A percentile compares a stretch with the other conserved stretches of the same genome.
phyloP scores from a whole-genome alignment of 2,329 filamentous ascomycete species.

The Aspergillus oerlinghausenensis region DNA sequence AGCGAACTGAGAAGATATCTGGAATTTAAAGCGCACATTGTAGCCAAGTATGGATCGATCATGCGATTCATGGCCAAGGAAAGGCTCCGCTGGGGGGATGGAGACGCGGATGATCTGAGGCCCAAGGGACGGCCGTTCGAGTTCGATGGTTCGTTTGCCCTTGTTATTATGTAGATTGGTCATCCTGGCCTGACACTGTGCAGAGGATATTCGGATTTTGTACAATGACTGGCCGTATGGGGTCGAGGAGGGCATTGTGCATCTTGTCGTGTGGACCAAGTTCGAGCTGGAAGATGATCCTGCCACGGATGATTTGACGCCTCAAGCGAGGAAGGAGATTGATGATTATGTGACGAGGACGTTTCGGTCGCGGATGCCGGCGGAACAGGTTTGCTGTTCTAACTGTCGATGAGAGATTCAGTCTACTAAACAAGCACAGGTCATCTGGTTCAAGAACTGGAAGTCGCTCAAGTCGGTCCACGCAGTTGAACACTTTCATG shows the following conservation, averaged over 20 bases:
- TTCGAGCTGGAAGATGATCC: constrained; percentile 71
- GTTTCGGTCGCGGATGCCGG: constrained; percentile 51
- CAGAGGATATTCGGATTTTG: constrained; percentile 66
- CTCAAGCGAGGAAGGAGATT: constrained; percentile 59
- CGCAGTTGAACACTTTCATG: constrained; percentile 88
- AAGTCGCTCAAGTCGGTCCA: constrained; percentile 75
- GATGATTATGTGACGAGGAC: constrained; percentile 64
- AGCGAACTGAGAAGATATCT: constrained; percentile 75
- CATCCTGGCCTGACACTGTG: constrained; percentile 11
- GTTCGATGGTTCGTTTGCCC: constrained; percentile 27
- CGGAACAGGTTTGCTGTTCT: constrained; percentile 38
- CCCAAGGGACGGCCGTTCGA: constrained; percentile 30
- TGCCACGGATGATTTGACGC: constrained; percentile 61
- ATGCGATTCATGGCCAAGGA: constrained; percentile 70
- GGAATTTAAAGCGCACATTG: constrained; percentile 61
- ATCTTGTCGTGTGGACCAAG: constrained; percentile 91
- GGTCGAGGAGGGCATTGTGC: constrained; percentile 69
- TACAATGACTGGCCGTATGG: constrained; percentile 96
- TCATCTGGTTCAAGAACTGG: constrained; percentile 95
- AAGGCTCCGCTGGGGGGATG: constrained; percentile 63
- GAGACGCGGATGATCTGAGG: constrained; percentile 33
- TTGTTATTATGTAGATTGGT: not conserved
- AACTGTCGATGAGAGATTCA: not conserved
- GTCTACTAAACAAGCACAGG: constrained; percentile 36
- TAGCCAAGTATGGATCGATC: constrained; percentile 67